phyloP scores from a whole-genome alignment of 2,329 filamentous ascomycete species.

The Elsinoe perseae region DNA sequence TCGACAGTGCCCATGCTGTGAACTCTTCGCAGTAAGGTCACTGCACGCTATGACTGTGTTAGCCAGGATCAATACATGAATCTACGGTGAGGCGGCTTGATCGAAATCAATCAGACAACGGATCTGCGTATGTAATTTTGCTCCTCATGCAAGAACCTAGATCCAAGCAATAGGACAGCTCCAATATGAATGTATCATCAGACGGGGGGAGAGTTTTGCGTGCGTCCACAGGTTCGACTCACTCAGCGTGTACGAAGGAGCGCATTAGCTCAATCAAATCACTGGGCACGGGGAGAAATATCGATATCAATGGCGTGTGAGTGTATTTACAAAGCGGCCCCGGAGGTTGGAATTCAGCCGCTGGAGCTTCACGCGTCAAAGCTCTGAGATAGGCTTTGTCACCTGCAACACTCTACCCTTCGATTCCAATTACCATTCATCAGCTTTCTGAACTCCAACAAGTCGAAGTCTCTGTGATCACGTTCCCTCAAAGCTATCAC shows the following conservation, averaged over 20 bases:
- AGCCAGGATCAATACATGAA: not conserved
- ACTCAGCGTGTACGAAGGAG: not conserved
- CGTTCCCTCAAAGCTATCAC: not conserved
- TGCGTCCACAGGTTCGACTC: not conserved
- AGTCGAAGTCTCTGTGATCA: not conserved
- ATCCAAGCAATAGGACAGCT: slow-evolving; percentile 20
- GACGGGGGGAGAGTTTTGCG: not conserved
- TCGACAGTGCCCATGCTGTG: not conserved
- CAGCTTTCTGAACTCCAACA: not conserved
- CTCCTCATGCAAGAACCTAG: slow-evolving; percentile 18
- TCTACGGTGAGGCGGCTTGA: not conserved
- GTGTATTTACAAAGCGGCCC: not conserved
- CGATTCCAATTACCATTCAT: not conserved
- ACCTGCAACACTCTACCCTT: not conserved
- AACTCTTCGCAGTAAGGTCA: not conserved
- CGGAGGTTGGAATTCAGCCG: not conserved
- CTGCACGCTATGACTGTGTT: not conserved
- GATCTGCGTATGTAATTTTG: slow-evolving; percentile 20
- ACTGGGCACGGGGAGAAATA: not conserved
- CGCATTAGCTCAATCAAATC: not conserved
- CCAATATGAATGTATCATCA: slow-evolving; percentile 21
- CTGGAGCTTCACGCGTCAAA: not conserved
- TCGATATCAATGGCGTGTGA: not conserved
- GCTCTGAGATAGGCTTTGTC: not conserved
- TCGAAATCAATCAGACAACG: slow-evolving; percentile 11